Evolutionary conservation across 306 rosid species (phyloP).

Genomic region (Inga laurina): DNA sequence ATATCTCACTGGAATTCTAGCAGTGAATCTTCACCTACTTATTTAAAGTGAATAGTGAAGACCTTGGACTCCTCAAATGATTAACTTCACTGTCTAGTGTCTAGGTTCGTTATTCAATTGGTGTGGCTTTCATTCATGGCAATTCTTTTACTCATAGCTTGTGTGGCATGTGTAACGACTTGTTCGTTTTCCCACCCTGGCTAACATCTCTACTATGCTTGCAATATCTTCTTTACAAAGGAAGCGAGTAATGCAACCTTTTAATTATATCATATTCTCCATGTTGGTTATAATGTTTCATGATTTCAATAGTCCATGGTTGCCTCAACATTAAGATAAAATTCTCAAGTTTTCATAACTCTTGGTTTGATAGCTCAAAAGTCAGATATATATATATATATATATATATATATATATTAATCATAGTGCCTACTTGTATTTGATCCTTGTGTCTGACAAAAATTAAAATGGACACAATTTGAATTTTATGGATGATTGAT

Average conservation of each 20-base stretch:
- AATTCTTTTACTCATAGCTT: not conserved
- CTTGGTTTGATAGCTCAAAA: not conserved
- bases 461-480: no score
- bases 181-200: not conserved
- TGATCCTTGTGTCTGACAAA: not conserved
- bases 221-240: not conserved
- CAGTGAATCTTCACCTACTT: not conserved
- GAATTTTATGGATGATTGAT: slow-evolving; percentile 1
- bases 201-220: not conserved
- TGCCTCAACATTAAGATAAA: not conserved
- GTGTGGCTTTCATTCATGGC: not conserved
- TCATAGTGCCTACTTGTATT: not conserved
- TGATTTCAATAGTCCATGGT: not conserved
- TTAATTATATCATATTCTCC: not conserved
- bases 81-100: not conserved
- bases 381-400: not conserved
- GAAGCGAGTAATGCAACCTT: not conserved
- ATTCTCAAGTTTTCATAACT: not conserved
- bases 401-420: not conserved
- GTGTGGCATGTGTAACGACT: no score
- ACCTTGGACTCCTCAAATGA: not conserved
- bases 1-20: not conserved
- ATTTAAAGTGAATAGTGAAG: not conserved
- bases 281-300: not conserved
- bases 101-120: not conserved